Conservation (phyloP, 176 grass and related monocot genomes). For the Areca catechu region DNA sequence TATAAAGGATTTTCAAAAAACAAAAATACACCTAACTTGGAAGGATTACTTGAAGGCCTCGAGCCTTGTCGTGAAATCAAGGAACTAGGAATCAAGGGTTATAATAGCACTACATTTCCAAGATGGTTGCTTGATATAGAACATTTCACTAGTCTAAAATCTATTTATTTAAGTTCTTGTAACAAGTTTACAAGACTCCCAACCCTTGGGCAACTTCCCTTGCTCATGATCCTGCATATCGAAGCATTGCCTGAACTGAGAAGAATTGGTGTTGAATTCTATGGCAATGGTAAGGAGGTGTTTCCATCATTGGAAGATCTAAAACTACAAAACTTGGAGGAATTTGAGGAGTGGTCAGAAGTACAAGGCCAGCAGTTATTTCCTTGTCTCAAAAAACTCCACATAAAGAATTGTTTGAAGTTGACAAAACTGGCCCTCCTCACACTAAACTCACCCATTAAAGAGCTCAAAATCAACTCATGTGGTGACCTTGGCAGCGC, state of each 20-base stretch:
- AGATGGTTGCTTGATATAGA: conserved; percentile 22
- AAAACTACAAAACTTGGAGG: conserved; percentile 12
- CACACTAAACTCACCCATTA: not conserved
- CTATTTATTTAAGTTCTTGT: conserved; percentile 11
- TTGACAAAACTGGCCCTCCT: conserved; percentile 4
- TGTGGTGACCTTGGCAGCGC: too few species aligned
- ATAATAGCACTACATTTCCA: conserved; percentile 13
- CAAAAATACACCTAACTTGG: too few species aligned
- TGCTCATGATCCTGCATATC: conserved; percentile 17
- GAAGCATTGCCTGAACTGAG: conserved; percentile 6
- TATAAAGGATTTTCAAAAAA: too few species aligned
- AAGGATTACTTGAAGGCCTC: too few species aligned
- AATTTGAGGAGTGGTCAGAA: conserved; percentile 21
- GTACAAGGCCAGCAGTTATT: conserved; percentile 1
- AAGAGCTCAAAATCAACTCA: too few species aligned
- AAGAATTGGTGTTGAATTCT: conserved; percentile 22
- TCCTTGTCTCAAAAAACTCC: conserved; percentile 5
- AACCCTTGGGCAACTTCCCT: conserved; percentile 30
- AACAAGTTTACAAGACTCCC: conserved; percentile 17
- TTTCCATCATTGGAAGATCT: conserved; percentile 36
- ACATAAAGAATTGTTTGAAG: conserved; percentile 18
- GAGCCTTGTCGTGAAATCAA: conserved; percentile 2
- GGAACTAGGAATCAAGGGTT: conserved; percentile 15
- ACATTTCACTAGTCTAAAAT: conserved; percentile 8
- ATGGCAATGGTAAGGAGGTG: conserved; percentile 14